phyloP scores from a whole-genome alignment of 805 yeast genomes.

The Myxozyma melibiosi region DNA sequence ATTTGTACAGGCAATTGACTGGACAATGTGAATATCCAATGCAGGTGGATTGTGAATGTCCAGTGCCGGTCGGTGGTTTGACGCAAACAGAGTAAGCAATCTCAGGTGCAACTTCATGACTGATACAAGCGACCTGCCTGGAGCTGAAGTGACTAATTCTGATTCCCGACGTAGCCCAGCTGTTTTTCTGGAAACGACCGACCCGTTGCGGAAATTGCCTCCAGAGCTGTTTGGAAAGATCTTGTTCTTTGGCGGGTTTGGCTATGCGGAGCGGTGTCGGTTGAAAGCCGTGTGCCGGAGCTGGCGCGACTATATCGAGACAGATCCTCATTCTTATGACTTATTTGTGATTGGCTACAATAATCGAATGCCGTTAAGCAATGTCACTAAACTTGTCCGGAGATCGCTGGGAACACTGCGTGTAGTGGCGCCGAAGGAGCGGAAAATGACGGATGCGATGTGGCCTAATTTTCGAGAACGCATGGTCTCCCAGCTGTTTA shows the following conservation, averaged over 20 bases:
- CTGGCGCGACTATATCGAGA: constrained; percentile 5
- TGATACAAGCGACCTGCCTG: too few relatives aligned
- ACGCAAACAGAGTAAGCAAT: too few relatives aligned
- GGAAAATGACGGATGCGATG: not conserved
- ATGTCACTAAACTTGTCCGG: not conserved
- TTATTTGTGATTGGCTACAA: not conserved
- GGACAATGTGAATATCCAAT: too few relatives aligned
- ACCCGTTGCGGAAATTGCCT: constrained; percentile 1
- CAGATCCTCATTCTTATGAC: constrained; percentile 2
- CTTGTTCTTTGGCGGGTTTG: constrained; percentile 5
- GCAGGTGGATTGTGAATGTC: too few relatives aligned
- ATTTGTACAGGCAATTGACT: too few relatives aligned
- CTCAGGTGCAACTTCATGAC: too few relatives aligned
- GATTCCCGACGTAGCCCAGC: not conserved
- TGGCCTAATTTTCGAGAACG: constrained; percentile 11
- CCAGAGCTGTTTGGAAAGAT: constrained; percentile 9
- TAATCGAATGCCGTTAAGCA: not conserved
- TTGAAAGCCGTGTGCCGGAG: not conserved
- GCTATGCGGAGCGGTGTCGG: constrained; percentile 1
- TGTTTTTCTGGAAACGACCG: not conserved
- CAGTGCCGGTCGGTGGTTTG: too few relatives aligned
- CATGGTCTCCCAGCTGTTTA: not conserved
- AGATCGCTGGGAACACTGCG: constrained; percentile 4
- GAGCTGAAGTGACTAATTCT: not conserved
- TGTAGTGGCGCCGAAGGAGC: constrained; percentile 6